Evolutionary conservation across 1,139 yeast genomes (phyloP).

Genomic region (Kodamaea plutei): DNA sequence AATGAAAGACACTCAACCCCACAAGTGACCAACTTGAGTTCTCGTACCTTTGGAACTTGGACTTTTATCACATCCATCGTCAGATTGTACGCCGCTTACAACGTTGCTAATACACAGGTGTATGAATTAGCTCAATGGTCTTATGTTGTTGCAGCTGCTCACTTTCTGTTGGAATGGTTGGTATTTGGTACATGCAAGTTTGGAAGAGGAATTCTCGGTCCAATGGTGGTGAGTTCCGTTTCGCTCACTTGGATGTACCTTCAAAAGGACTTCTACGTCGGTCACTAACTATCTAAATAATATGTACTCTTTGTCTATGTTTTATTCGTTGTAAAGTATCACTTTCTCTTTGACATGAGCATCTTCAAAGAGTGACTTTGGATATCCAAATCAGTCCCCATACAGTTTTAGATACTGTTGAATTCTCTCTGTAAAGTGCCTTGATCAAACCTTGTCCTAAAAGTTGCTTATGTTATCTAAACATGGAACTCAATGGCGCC

Average conservation of each 20-base stretch:
- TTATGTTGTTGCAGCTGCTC: slow-evolving; percentile 79
- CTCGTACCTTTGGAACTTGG: slow-evolving; percentile 98
- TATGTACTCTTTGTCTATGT: slow-evolving; percentile 2
- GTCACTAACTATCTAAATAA: neutral
- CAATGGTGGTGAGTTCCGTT: slow-evolving; percentile 59
- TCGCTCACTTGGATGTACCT: slow-evolving; percentile 59
- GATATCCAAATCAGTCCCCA: no score
- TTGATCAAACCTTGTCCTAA: no score
- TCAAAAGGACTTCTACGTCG: slow-evolving; percentile 51
- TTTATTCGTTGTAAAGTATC: no score
- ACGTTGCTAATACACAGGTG: slow-evolving; percentile 57
- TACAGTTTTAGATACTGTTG: no score
- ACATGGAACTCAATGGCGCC: no score
- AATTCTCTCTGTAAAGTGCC: no score
- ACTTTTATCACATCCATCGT: slow-evolving; percentile 82
- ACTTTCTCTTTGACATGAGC: no score
- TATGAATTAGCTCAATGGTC: slow-evolving; percentile 79
- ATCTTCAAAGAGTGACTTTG: no score
- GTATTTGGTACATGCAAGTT: slow-evolving; percentile 72
- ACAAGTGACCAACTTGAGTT: slow-evolving; percentile 68
- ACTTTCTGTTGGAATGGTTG: slow-evolving; percentile 82
- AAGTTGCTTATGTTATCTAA: no score
- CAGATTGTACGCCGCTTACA: slow-evolving; percentile 81
- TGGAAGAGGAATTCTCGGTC: slow-evolving; percentile 88
- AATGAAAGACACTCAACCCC: slow-evolving; percentile 37